Evolutionary conservation across 306 rosid genomes (phyloP), one percentile per base, ranked within the genome.

Genomic region (Quercus variabilis): DNA sequence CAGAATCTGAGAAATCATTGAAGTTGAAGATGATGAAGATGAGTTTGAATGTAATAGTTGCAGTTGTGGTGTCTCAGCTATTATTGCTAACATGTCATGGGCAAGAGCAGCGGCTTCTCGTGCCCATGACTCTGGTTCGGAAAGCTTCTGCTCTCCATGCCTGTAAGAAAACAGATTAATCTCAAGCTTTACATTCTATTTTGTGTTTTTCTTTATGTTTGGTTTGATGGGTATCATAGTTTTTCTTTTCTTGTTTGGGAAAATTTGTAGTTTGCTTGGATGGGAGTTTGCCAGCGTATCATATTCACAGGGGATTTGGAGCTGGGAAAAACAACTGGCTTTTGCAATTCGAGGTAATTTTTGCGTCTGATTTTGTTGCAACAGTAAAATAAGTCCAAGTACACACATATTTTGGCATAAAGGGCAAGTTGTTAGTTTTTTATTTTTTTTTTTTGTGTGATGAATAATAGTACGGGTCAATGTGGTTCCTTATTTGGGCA

Each of bases 251-350:
- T 41, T 41, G 46, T 18, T 23, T 35, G 9, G 49, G 69, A 21
- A 49, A 58, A 52, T 35, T 21, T 57, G 77, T 38, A 94, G 99
- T 88, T 80, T 95, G 99, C 86, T 86, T 95, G 91, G 99, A 95
- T 69, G 99, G 98, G 62, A 95, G 99, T 86, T 88, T 88, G 83
- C 99, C 97, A 80, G 99, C 97, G 70, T 95, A 95, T 80, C 99
- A 92, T 72, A 79, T 86, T 71, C 81, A 95, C 81, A 85, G 91
- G 75, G 99, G 99, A 75, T 89, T 76, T 81, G 99, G 99, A 13
- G 90, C 91, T 23, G 97, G 99, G 25, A 56, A 78, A 5, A 68
- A 77, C 75, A 95, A 95, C 85, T 95, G 99, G 98, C 92, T 92
- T 76, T 83, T 95, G n/a, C 97, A 92, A 76, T 87, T 92, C 56